These are phyloP conservation scores for Kluyveromyces aestuarii DNA, from an alignment of 805 yeast species.

Conservation along the genomic window DNA sequence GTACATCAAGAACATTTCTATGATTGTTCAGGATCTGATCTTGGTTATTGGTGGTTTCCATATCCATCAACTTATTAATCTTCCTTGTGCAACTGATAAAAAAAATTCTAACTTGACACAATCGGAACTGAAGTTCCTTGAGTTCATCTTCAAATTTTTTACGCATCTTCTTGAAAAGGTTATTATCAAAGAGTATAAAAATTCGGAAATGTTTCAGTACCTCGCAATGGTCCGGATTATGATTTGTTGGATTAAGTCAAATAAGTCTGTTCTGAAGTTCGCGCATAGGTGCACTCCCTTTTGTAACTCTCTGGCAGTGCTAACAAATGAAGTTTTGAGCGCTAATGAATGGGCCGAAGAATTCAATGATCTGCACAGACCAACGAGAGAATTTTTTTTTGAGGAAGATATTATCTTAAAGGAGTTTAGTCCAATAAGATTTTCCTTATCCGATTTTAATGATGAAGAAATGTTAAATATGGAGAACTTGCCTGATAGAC, in stretches of 20 bases:
- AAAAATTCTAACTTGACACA: not conserved
- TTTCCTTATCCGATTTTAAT: constrained; percentile 11
- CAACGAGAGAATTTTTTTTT: constrained; percentile 9
- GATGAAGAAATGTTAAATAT: constrained; percentile 11
- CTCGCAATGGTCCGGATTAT: constrained; percentile 40
- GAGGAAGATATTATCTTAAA: constrained; percentile 12
- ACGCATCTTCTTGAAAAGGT: constrained; percentile 27
- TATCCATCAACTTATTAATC: constrained; percentile 3
- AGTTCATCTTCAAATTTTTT: constrained; percentile 35
- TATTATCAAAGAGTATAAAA: constrained; percentile 23
- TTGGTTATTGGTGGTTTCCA: constrained; percentile 23
- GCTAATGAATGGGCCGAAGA: constrained; percentile 3
- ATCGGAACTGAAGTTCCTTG: constrained; percentile 21
- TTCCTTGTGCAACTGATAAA: not conserved
- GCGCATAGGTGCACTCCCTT: constrained; percentile 28
- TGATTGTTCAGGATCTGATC: constrained; percentile 18
- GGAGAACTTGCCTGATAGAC: constrained; percentile 11
- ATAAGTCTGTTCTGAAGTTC: constrained; percentile 33
- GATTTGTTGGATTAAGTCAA: constrained; percentile 49
- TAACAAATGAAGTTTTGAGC: constrained; percentile 24
- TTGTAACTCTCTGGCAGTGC: constrained; percentile 21
- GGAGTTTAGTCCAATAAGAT: constrained; percentile 9
- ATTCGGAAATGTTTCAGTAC: constrained; percentile 13
- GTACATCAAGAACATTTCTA: constrained; percentile 18
- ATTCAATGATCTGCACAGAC: constrained; percentile 4